Evolutionary conservation across 805 yeast genomes (phyloP).

Genomic region (Candida krabiensis): DNA sequence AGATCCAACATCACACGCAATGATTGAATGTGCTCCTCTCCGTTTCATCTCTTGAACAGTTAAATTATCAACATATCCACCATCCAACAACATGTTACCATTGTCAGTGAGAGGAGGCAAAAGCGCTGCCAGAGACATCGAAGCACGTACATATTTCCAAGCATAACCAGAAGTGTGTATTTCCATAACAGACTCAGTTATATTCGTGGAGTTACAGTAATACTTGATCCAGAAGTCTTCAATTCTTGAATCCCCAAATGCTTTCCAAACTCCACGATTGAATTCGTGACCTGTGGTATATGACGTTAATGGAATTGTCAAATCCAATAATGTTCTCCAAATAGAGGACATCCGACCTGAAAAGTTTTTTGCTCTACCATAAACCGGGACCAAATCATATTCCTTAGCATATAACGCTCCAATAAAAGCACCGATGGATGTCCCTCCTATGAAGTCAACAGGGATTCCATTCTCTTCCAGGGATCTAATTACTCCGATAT

Average conservation of each 20-base stretch:
- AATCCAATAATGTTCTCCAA: constrained; percentile 82
- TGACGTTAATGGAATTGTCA: constrained; percentile 92
- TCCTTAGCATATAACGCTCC: constrained; percentile 95
- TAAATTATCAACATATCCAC: constrained; percentile 92
- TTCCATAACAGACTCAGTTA: constrained; percentile 94
- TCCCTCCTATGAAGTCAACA: constrained; percentile 91
- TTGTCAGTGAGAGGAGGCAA: constrained; percentile 86
- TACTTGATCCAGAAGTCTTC: constrained; percentile 95
- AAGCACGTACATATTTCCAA: constrained; percentile 94
- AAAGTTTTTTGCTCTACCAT: constrained; percentile 86
- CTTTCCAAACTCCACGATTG: constrained; percentile 96
- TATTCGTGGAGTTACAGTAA: constrained; percentile 90
- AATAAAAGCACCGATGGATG: constrained; percentile 93
- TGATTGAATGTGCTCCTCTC: constrained; percentile 79
- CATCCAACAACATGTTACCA: constrained; percentile 92
- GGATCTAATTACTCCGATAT: constrained; percentile 87
- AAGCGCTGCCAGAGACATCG: constrained; percentile 94
- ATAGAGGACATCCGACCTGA: constrained; percentile 76
- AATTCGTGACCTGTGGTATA: constrained; percentile 97
- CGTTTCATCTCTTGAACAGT: constrained; percentile 92
- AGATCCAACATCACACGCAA: constrained; percentile 96
- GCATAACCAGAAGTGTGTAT: constrained; percentile 89
- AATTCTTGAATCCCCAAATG: constrained; percentile 86
- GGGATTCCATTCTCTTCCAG: constrained; percentile 92
- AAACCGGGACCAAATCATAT: constrained; percentile 86